Evolutionary conservation across 108 stramenopile genomes (phyloP), one percentile per base, ranked within the genome.

Genomic region (Cyclotella cryptica): DNA sequence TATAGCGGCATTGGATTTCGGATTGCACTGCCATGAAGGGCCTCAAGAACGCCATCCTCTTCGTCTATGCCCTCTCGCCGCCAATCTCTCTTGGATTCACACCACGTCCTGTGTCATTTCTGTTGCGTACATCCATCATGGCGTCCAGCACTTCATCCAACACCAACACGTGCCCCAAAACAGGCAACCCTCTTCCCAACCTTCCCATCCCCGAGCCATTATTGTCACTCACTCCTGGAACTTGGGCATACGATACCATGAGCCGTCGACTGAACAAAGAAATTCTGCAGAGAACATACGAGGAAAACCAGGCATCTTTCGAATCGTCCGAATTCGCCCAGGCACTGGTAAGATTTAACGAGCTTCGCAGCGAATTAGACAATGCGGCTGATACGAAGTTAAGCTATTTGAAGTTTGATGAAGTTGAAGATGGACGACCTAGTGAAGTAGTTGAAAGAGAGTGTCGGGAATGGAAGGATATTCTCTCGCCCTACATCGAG

Each of bases 161-260:
- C 10, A 40, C 74, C 51, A 64, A 61, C 6, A 72, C 45, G 9
- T 66, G 66, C 30, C 66, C 81, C 51, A 66, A 66, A 19, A 78
- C 71, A 4, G 71, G 71, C 39, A 80, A 80, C 35, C 90, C 90
- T 1, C 74, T 87, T 22, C 95, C 95, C 6, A 86, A 68, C 1
- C 87, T 93, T 18, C 88, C 93, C 41, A 72, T 92, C 0, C 96
- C 96, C 5, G 71, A 77, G 11, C 88, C 89, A 11, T 83, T 97
- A 26, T 71, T 78, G 18, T 92, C 93, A 24, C 70, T 75, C 19
- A 85, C 69, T 40, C 95, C 94, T 11, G 96, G 96, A 27, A 97
- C 96, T 54, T 98, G 98, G 98, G 97, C 98, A 0, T 79, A 98
- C 68, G 97, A 98, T 83, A 98, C 98, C 39, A 98, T 98, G 98